Conservation (phyloP, 352 stramenopile genomes). For the Phytophthora tubulina region DNA sequence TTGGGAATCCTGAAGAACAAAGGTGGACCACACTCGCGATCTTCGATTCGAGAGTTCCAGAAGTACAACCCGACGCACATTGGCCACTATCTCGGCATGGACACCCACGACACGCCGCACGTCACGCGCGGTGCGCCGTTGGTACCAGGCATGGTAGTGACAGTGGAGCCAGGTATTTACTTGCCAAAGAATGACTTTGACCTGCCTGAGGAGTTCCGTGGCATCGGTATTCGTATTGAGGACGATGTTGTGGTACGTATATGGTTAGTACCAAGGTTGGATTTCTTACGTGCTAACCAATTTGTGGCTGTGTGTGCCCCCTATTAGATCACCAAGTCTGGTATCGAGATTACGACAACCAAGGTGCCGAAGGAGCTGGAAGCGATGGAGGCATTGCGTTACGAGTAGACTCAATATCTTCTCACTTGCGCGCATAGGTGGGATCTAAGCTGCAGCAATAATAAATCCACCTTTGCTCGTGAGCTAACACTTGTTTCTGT, state of each 20-base stretch:
- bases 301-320: conserved; percentile 17
- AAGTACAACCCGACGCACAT: conserved; percentile 91
- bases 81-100: conserved; percentile 86
- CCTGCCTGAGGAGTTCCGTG: conserved; percentile 77
- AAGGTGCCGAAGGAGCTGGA: conserved; percentile 75
- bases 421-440: conserved; percentile 12
- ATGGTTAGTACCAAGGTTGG: not conserved
- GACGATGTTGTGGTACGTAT: conserved; percentile 82
- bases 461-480: conserved; percentile 12
- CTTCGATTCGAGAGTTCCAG: conserved; percentile 66
- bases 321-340: conserved; percentile 72
- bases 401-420: conserved; percentile 34
- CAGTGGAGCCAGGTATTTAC: conserved; percentile 86
- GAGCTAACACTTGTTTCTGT: not conserved
- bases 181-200: conserved; percentile 77
- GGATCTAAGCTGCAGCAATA: conserved; percentile 14
- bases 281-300: not conserved
- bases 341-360: conserved; percentile 80
- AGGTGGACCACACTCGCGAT: conserved; percentile 38
- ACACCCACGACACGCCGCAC: conserved; percentile 85
- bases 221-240: conserved; percentile 88
- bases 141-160: conserved; percentile 83
- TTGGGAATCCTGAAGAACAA: conserved; percentile 66
- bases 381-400: conserved; percentile 71
- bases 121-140: conserved; percentile 67